These are phyloP conservation scores for Astrothelium subdiscretum DNA, from an alignment of 495 filamentous ascomycete species.

Conservation along the genomic window DNA sequence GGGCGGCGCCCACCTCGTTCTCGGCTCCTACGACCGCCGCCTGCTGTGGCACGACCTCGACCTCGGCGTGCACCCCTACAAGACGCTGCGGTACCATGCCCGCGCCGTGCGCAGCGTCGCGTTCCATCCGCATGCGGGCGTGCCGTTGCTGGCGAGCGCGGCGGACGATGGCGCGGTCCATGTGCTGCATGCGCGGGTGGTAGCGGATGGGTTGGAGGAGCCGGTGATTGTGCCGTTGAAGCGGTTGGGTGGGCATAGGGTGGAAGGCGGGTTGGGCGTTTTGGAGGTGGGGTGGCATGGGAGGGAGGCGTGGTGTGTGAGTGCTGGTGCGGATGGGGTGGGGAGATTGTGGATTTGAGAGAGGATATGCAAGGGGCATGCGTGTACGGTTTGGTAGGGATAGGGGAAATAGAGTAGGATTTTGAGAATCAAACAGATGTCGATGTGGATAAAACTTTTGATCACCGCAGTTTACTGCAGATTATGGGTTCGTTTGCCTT, in stretches of 20 bases:
- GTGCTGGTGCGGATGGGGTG: conserved; percentile 87
- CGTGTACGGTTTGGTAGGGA: no score
- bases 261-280: conserved; percentile 70
- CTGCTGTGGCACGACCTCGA: conserved; percentile 97
- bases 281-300: conserved; percentile 94
- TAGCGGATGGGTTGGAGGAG: conserved; percentile 87
- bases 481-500: no score
- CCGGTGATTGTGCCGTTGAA: conserved; percentile 92
- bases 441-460: no score
- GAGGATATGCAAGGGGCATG: background rate
- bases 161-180: conserved; percentile 90
- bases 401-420: no score
- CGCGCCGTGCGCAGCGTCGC: conserved; percentile 80
- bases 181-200: conserved; percentile 93
- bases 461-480: no score
- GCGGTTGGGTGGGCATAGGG: conserved; percentile 78
- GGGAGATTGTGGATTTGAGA: conserved; percentile 60
- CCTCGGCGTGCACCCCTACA: conserved; percentile 79
- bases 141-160: conserved; percentile 85
- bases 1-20: conserved; percentile 83
- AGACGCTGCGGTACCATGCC: conserved; percentile 85
- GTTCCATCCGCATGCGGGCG: conserved; percentile 62
- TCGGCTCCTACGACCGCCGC: conserved; percentile 85
- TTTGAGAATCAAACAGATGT: no score
- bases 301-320: conserved; percentile 81